Evolutionary conservation across 2,329 filamentous ascomycete genomes (phyloP).

Genomic region (Aulographum hederae): DNA sequence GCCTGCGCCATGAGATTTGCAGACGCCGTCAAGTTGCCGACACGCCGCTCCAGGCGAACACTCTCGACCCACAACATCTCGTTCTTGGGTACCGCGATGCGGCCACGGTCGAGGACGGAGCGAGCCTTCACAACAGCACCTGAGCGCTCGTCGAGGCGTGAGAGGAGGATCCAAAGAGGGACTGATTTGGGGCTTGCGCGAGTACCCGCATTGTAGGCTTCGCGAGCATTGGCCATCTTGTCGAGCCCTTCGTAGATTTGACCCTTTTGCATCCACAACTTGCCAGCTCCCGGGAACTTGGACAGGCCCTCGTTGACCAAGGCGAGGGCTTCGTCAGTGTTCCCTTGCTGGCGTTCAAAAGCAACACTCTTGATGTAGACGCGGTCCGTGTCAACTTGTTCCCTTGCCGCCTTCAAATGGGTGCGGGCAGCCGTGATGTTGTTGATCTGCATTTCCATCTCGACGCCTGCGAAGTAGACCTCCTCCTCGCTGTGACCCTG

Average conservation of each 20-base stretch:
- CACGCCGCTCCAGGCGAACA: slow-evolving; percentile 79
- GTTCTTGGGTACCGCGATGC: slow-evolving; percentile 71
- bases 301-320: slow-evolving; percentile 75
- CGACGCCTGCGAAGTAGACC: slow-evolving; percentile 92
- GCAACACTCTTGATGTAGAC: slow-evolving; percentile 95
- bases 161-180: slow-evolving; percentile 75
- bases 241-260: slow-evolving; percentile 82
- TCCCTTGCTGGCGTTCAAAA: slow-evolving; percentile 72
- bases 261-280: slow-evolving; percentile 97
- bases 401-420: slow-evolving; percentile 64
- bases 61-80: slow-evolving; percentile 80
- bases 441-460: slow-evolving; percentile 80
- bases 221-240: slow-evolving; percentile 67
- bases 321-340: slow-evolving; percentile 65
- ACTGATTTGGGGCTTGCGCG: slow-evolving; percentile 72
- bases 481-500: slow-evolving; percentile 95
- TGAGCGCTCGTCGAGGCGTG: slow-evolving; percentile 68
- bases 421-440: slow-evolving; percentile 67
- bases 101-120: slow-evolving; percentile 79
- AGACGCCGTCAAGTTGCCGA: slow-evolving; percentile 66
- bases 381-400: slow-evolving; percentile 82
- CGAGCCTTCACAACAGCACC: slow-evolving; percentile 81
- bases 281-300: slow-evolving; percentile 67
- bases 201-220: slow-evolving; percentile 77
- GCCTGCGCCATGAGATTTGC: slow-evolving; percentile 87